Conservation (phyloP, 192 early-diverging fungal genomes). For the Glomus cerebriforme region DNA sequence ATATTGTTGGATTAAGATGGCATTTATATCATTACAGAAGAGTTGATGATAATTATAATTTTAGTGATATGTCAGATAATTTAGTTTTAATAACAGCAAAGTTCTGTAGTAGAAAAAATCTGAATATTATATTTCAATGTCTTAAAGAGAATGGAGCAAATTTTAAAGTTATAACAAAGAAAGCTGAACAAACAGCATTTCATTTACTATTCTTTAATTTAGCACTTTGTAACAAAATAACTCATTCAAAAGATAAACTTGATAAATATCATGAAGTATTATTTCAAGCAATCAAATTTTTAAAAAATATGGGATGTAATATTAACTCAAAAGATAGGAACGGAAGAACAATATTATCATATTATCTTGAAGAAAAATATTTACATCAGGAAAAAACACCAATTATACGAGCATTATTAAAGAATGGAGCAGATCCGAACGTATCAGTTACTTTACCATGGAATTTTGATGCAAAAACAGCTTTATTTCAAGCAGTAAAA, state of each 20-base stretch:
- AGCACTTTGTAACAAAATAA: not conserved
- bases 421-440: constrained; percentile 9
- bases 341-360: not conserved
- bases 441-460: not conserved
- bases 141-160: not conserved
- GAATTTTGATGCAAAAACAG: not conserved
- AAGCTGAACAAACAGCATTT: not conserved
- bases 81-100: not conserved
- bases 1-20: not conserved
- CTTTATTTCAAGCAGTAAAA: constrained; percentile 1
- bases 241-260: not conserved
- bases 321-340: not conserved
- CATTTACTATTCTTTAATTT: not conserved
- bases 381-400: not conserved
- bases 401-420: not conserved
- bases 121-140: not conserved
- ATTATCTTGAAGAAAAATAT: not conserved
- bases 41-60: not conserved
- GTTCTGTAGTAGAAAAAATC: not conserved
- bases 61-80: not conserved
- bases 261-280: not conserved
- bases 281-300: not conserved
- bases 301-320: not conserved
- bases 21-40: not conserved
- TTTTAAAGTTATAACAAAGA: not conserved